Evolutionary conservation across 768 basidiomycete genomes (phyloP).

Genomic region (Hirschioporus abietinus): DNA sequence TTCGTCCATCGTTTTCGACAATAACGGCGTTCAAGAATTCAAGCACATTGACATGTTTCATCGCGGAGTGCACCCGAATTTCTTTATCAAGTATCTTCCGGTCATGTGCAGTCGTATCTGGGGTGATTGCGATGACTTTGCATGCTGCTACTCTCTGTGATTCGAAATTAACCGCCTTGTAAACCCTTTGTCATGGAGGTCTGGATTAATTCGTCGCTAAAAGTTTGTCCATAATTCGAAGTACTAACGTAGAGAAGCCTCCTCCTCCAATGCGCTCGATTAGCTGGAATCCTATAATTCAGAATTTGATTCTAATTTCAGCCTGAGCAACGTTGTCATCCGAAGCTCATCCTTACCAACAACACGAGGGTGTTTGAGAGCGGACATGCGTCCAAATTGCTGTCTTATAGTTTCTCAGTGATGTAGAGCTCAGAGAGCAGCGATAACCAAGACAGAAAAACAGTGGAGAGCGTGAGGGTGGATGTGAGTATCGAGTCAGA

Average conservation of each 20-base stretch:
- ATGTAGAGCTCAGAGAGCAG: not conserved
- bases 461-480: too few relatives aligned
- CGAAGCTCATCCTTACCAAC: not conserved
- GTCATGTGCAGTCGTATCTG: slow-evolving; percentile 57
- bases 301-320: not conserved
- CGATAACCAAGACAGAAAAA: not conserved
- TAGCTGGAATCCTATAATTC: slow-evolving; percentile 55
- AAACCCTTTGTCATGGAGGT: slow-evolving; percentile 53
- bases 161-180: slow-evolving; percentile 67
- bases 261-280: slow-evolving; percentile 80
- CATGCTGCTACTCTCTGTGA: slow-evolving; percentile 76
- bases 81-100: slow-evolving; percentile 87
- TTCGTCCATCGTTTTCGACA: slow-evolving; percentile 47
- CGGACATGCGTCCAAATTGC: not conserved
- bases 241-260: slow-evolving; percentile 74
- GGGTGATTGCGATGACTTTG: slow-evolving; percentile 69
- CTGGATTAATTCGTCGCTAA: slow-evolving; percentile 1
- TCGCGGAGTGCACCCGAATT: slow-evolving; percentile 77
- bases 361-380: slow-evolving; percentile 2
- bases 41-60: slow-evolving; percentile 78
- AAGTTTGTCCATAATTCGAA: slow-evolving; percentile 3
- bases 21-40: slow-evolving; percentile 77
- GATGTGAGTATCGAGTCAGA: not conserved
- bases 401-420: not conserved
- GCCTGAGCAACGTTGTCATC: not conserved